Evolutionary conservation across 2,329 filamentous ascomycete genomes (phyloP), one percentile per base, ranked within the genome.

Genomic region (Pyrenochaeta sp.): DNA sequence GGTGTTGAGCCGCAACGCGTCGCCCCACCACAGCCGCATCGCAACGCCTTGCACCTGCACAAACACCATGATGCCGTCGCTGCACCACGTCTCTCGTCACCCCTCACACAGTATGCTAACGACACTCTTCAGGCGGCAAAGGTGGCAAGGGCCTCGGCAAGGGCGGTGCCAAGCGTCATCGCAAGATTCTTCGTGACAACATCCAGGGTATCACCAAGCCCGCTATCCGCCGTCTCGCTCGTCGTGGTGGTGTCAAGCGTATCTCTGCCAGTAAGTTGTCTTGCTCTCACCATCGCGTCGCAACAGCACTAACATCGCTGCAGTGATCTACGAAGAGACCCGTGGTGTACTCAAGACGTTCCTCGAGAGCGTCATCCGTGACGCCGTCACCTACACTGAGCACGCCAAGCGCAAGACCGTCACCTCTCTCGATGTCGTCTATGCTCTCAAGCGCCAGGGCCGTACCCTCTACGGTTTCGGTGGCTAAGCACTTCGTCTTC

Each of bases 391-490:
- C 74, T 90, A 90, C 82, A 90, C 88, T 50, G 88, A 90, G 82
- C 88, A 90, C 81, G 88, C 88, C 80, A 91, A 90, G 86, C 87
- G 88, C 79, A 90, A 90, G 87, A 90, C 88, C 12, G 88, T 91
- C 77, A 90, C 84, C 43, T 86, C 85, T 4, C 83, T 87, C 61
- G 85, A 87, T 67, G 85, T 87, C 32, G 85, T 87, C 75, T 86
- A 87, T 69, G 83, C 83, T 51, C 78, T 86, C 63, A 86, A 88
- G 82, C 80, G 85, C 74, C 85, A 88, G 78, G 85, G 85, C 74
- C 83, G 89, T 61, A 79, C 90, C 76, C 89, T 93, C 65, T 94
- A 93, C 85, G 90, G 90, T 83, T 93, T 93, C 85, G 90, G 90
- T 85, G 90, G 90, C 85, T 94, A 90, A 87, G 72, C 73, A 47